Conservation (phyloP, 1,284 basidiomycete species). For the Schizopora paradoxa region DNA sequence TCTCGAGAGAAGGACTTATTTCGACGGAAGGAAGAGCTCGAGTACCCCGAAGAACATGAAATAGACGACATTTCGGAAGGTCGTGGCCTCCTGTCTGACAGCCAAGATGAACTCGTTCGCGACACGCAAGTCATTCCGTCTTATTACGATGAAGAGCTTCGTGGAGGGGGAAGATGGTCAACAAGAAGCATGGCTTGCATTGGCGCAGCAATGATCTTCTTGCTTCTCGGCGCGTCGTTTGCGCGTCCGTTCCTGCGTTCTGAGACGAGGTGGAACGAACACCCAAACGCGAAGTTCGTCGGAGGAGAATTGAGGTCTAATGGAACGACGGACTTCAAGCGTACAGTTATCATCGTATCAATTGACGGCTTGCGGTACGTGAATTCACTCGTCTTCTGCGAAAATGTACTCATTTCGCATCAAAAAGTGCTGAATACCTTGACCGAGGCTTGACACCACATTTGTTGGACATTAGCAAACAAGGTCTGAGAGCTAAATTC, state of each 20-base stretch:
- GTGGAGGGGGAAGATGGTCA: constrained; percentile 2
- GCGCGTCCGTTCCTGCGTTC: constrained; percentile 3
- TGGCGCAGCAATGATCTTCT: constrained; percentile 2
- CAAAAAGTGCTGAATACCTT: constrained; percentile 71
- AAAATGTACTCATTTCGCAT: constrained; percentile 6
- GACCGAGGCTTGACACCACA: constrained; percentile 79
- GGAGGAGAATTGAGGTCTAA: constrained; percentile 39
- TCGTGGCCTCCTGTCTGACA: too few relatives aligned
- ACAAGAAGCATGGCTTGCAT: constrained; percentile 7
- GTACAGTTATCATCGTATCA: constrained; percentile 79
- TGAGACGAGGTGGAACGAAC: not conserved
- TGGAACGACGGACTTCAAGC: constrained; percentile 72
- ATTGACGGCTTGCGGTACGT: constrained; percentile 79
- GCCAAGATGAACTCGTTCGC: too few relatives aligned
- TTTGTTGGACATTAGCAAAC: constrained; percentile 68
- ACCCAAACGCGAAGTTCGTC: constrained; percentile 15
- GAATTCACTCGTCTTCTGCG: constrained; percentile 5
- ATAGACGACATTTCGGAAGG: too few relatives aligned
- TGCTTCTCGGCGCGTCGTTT: constrained; percentile 13
- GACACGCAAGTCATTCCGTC: too few relatives aligned
- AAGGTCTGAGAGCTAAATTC: constrained; percentile 78
- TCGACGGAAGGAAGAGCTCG: too few relatives aligned
- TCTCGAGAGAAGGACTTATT: too few relatives aligned
- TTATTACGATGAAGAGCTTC: too few relatives aligned
- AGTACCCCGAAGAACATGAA: too few relatives aligned